Evolutionary conservation across 176 grass and related monocot species (phyloP), one percentile per base, ranked within the genome.

Genomic region (Dendrocalamus sinicus): DNA sequence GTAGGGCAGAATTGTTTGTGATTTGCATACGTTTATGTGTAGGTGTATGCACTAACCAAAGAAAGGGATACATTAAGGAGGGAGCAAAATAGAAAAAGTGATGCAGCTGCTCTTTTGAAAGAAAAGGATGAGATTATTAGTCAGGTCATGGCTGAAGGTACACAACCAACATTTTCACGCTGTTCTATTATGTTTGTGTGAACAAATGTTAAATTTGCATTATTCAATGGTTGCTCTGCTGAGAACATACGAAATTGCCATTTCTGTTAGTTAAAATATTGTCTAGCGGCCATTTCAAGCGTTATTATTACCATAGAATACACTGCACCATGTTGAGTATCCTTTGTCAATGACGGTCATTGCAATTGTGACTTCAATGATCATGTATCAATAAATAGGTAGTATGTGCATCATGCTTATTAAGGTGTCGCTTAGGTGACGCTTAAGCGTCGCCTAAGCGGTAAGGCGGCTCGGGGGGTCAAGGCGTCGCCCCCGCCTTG

Each of bases 61-160:
- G 97, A 99, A 90, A 92, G 97, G 69, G 97, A 99, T 94, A 93
- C 90, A 67, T 92, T 99, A 83, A 94, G 92, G 89, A 96, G 94
- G 81, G 97, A 99, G 84, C 97, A 99, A 88, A 99, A 78, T 76
- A 96, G 90, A 78, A 99, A 99, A 88, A 99, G 92, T 53, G 97
- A 99, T 16, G 97, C 94, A 80, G 82, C 94, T 85, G 90, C 97
- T 86, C 97, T 99, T 93, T 92, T 99, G 90, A 99, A 99, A 96
- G 97, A 99, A 81, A 99, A 99, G 83, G 97, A 99, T 80, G 97
- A 96, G 84, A 99, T 99, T 78, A 99, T 99, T 79, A 96, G 44
- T 93, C 97, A 99, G 90, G 97, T 99, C 77, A 99, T 99, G 97
- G 97, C 97, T 85, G 97, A 99, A 99, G 97, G 97, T 96, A 95